These are phyloP conservation scores for Lachnellula suecica DNA, from an alignment of 2,329 filamentous ascomycete species.

Conservation along the genomic window DNA sequence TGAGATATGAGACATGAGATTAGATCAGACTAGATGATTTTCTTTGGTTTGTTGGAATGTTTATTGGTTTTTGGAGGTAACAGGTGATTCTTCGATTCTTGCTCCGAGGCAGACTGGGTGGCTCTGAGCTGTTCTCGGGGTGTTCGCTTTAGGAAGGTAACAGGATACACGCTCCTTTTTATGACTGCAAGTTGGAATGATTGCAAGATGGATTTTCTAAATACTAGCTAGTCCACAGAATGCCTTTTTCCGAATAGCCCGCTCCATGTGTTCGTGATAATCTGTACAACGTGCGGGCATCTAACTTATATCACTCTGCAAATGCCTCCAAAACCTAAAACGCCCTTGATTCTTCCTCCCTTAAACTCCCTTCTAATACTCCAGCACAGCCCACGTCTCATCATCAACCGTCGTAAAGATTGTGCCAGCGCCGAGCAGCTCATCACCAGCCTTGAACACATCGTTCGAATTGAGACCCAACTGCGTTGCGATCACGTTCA, in stretches of 20 bases:
- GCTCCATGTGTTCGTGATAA: background rate
- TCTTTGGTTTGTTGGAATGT: background rate
- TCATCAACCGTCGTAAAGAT: slow-evolving; percentile 94
- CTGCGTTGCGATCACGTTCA: slow-evolving; percentile 70
- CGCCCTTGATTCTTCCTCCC: slow-evolving; percentile 12
- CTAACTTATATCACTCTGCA: slow-evolving; percentile 1
- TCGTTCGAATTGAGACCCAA: slow-evolving; percentile 67
- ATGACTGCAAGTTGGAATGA: no score
- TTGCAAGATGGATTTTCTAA: slow-evolving; percentile 1
- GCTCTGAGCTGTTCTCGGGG: background rate
- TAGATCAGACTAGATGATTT: slow-evolving; percentile 1
- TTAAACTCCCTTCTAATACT: slow-evolving; percentile 45
- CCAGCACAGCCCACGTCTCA: slow-evolving; percentile 84
- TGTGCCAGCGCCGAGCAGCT: slow-evolving; percentile 69
- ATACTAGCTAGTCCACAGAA: slow-evolving; percentile 10
- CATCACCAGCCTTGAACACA: slow-evolving; percentile 75
- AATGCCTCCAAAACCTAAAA: slow-evolving; percentile 15
- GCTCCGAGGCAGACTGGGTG: background rate
- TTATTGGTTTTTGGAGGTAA: background rate
- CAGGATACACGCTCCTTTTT: no score
- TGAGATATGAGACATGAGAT: background rate
- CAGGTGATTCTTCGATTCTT: background rate
- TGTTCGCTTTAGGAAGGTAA: background rate
- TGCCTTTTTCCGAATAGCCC: slow-evolving; percentile 1
- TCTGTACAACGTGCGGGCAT: background rate